These are phyloP conservation scores for Hapsidospora chrysogenum DNA, from an alignment of 495 filamentous ascomycete genomes.

Conservation along the genomic window DNA sequence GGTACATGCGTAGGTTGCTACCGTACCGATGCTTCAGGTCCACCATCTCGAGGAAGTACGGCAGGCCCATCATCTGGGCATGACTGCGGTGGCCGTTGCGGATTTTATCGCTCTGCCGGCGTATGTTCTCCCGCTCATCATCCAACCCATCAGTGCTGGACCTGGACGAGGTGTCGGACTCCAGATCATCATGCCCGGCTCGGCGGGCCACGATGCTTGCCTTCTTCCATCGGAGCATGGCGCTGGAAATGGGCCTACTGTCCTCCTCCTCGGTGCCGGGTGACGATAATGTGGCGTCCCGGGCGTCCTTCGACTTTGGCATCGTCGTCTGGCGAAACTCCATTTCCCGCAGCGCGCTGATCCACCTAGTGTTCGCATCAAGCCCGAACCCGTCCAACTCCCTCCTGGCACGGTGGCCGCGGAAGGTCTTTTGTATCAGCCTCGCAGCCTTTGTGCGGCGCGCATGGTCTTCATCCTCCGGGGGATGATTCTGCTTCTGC, in stretches of 20 bases:
- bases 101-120: constrained; percentile 24
- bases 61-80: constrained; percentile 68
- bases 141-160: constrained; percentile 16
- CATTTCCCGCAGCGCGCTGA: constrained; percentile 48
- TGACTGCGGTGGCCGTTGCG: constrained; percentile 30
- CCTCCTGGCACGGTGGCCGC: constrained; percentile 52
- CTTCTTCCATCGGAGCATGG: constrained; percentile 59
- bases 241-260: constrained; percentile 12
- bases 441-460: constrained; percentile 26
- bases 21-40: constrained; percentile 82
- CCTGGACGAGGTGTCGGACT: constrained; percentile 12
- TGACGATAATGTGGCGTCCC: constrained; percentile 3
- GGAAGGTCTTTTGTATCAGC: constrained; percentile 48
- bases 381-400: constrained; percentile 46
- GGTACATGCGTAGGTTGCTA: constrained; percentile 67
- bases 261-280: not conserved
- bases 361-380: constrained; percentile 51
- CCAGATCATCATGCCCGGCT: constrained; percentile 43
- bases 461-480: constrained; percentile 4
- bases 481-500: not conserved
- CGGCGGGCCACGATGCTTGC: constrained; percentile 50
- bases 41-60: constrained; percentile 90
- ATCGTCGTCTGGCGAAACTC: constrained; percentile 38
- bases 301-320: constrained; percentile 22
- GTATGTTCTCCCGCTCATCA: constrained; percentile 15